Evolutionary conservation across 2,329 filamentous ascomycete genomes (phyloP), one percentile per base, ranked within the genome.

Genomic region (Cercospora beticola): DNA sequence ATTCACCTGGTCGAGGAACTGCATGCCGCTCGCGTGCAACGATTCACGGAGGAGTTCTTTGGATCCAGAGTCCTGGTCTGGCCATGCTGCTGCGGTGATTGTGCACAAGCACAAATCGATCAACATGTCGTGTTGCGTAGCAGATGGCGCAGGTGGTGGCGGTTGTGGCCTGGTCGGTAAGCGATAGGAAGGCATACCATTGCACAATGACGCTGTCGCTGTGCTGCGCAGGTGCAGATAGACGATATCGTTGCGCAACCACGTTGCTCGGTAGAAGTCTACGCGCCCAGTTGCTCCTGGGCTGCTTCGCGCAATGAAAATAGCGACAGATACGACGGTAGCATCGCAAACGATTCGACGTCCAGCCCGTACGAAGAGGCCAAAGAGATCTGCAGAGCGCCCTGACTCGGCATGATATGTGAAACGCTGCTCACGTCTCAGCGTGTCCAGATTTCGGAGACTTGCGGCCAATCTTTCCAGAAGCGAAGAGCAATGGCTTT

Each of bases 351-450:
- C n/a, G 54, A 57, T 9, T 57, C 54, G 7, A 28, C 54, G 14
- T 28, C 23, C 9, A 28, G 54, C 23, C 23, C 54, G 54, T n/a
- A n/a, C 54, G 3, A 8, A 26, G 54, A 28, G 16, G 54, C 16
- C 23, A n/a, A 16, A 57, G 54, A 31, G 14, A 26, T 31, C 12
- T 12, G 16, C 16, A 18, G 1, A 43, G 54, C 14, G n/a, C 1
- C 12, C 16, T 58, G 54, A 58, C 54, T 58, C 54, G 54, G 54
- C 54, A 58, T 21, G 26, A 54, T n/a, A 58, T 58, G 26, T 58
- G 54, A 58, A 58, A 58, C 54, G 54, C 54, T 10, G 54, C 54
- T 58, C 23, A n/a, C 54, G 54, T 58, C 54, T 58, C 54, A 18
- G 26, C 54, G 28, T 33, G 54, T 31, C 54, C 54, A 31, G 54